Percentiles rank a stretch among this genome's conserved stretches.
Conservation (phyloP, 1,284 basidiomycete species). For the Thecaphora frezii region DNA sequence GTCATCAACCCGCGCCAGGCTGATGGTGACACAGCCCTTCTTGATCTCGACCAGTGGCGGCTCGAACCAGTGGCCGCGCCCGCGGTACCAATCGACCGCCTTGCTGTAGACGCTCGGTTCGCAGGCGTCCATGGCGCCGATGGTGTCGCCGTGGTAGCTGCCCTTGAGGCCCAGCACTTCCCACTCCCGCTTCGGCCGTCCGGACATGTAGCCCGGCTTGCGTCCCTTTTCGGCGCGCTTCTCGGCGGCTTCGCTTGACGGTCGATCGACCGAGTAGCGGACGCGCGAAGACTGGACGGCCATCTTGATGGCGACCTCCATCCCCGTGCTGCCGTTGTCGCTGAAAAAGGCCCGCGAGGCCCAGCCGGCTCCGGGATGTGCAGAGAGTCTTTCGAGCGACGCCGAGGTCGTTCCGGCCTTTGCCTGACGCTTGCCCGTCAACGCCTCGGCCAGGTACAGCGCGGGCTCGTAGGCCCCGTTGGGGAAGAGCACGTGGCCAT, state of each 20-base stretch:
- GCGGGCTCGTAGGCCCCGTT: conserved; percentile 84
- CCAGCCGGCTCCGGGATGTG: conserved; percentile 82
- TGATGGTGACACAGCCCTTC: conserved; percentile 32
- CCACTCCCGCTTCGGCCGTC: conserved; percentile 61
- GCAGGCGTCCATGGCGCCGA: conserved; percentile 94
- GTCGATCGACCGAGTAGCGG: conserved; percentile 25
- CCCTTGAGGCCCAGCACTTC: conserved; percentile 86
- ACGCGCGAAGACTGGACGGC: conserved; percentile 59
- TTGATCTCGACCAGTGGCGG: conserved; percentile 75
- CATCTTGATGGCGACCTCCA: conserved; percentile 97
- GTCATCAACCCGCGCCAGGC: conserved; percentile 5
- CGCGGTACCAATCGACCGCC: conserved; percentile 88
- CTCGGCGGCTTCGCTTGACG: conserved; percentile 23
- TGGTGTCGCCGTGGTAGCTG: conserved; percentile 96
- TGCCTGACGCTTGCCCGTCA: conserved; percentile 62
- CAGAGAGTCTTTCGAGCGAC: not conserved
- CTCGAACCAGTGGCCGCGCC: conserved; percentile 90
- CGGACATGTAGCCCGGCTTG: conserved; percentile 31
- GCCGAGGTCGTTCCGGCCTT: not conserved
- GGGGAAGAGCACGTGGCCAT: conserved; percentile 96
- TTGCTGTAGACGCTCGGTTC: conserved; percentile 80
- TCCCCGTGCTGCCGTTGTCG: conserved; percentile 91
- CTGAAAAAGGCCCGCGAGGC: conserved; percentile 87
- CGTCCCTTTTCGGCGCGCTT: conserved; percentile 22
- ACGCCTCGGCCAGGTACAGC: conserved; percentile 72